Evolutionary conservation across 2,329 filamentous ascomycete genomes (phyloP).

Genomic region (Plectosphaerella plurivora): DNA sequence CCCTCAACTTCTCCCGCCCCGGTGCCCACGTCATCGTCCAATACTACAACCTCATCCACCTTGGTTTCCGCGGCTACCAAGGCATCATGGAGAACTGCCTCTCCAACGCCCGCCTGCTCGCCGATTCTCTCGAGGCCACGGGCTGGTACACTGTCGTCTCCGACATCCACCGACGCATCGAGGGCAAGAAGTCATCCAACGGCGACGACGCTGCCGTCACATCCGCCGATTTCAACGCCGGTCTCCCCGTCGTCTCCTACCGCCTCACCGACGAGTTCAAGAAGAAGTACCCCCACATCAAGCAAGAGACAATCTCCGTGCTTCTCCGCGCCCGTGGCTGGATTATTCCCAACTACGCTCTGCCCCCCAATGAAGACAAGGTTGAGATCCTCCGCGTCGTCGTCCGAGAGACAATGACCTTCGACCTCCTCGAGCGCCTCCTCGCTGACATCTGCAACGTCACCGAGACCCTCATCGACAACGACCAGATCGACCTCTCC

Average conservation of each 20-base stretch:
- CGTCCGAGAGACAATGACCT: conserved; percentile 61
- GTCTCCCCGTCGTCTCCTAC: conserved; percentile 66
- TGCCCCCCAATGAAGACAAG: conserved; percentile 57
- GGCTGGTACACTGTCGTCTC: conserved; percentile 63
- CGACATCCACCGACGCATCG: conserved; percentile 58
- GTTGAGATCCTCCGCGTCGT: conserved; percentile 66
- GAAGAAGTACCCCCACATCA: conserved; percentile 55
- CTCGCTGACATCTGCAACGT: conserved; percentile 56
- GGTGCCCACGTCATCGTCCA: conserved; percentile 67
- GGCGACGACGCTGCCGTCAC: conserved; percentile 36
- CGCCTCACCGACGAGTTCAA: conserved; percentile 57
- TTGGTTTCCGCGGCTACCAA: conserved; percentile 62
- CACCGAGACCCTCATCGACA: conserved; percentile 54
- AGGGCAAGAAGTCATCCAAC: conserved; percentile 21
- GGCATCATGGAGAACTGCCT: conserved; percentile 64
- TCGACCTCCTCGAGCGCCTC: conserved; percentile 62
- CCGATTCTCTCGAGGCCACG: conserved; percentile 58
- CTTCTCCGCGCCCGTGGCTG: conserved; percentile 63
- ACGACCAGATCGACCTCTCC: conserved; percentile 13
- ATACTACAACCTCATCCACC: conserved; percentile 69
- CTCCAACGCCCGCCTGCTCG: conserved; percentile 59
- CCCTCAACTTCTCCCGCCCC: conserved; percentile 68
- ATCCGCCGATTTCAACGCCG: conserved; percentile 57
- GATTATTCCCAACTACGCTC: conserved; percentile 67
- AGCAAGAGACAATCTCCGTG: conserved; percentile 60